A percentile compares a stretch with the other conserved stretches of the same genome.
Evolutionary conservation across 192 early-diverging fungal species (phyloP).

Genomic region (Backusella macrospora): DNA sequence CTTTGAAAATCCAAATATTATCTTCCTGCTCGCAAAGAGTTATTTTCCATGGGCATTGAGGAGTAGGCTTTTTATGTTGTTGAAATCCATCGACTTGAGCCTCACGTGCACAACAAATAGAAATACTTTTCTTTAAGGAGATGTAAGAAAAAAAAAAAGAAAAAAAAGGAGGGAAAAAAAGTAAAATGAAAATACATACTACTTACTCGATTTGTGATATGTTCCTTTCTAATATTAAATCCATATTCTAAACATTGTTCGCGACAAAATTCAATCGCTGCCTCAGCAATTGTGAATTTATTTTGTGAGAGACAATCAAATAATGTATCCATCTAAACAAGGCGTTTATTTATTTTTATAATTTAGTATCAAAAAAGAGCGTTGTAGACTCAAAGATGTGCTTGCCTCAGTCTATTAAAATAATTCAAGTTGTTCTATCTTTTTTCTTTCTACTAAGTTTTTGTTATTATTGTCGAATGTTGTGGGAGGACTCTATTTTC

Average conservation of each 20-base stretch:
- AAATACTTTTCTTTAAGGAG: constrained; percentile 43
- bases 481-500: not conserved
- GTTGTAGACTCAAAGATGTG: not conserved
- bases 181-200: constrained; percentile 4
- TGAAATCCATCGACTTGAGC: constrained; percentile 46
- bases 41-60: constrained; percentile 55
- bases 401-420: not conserved
- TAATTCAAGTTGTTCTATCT: not conserved
- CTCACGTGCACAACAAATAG: constrained; percentile 56
- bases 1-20: constrained; percentile 46
- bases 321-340: constrained; percentile 3
- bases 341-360: not conserved
- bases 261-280: constrained; percentile 45
- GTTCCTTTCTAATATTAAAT: constrained; percentile 54
- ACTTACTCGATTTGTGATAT: constrained; percentile 51
- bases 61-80: constrained; percentile 47
- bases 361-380: not conserved
- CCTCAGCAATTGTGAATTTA: constrained; percentile 30
- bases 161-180: constrained; percentile 12
- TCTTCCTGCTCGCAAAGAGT: constrained; percentile 47
- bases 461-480: not conserved
- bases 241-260: constrained; percentile 48
- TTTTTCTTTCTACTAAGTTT: not conserved
- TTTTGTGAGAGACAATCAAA: not conserved
- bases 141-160: constrained; percentile 4